These are phyloP conservation scores for Beauveria brongniartii DNA, from an alignment of 2,329 filamentous ascomycete species.

Conservation along the genomic window DNA sequence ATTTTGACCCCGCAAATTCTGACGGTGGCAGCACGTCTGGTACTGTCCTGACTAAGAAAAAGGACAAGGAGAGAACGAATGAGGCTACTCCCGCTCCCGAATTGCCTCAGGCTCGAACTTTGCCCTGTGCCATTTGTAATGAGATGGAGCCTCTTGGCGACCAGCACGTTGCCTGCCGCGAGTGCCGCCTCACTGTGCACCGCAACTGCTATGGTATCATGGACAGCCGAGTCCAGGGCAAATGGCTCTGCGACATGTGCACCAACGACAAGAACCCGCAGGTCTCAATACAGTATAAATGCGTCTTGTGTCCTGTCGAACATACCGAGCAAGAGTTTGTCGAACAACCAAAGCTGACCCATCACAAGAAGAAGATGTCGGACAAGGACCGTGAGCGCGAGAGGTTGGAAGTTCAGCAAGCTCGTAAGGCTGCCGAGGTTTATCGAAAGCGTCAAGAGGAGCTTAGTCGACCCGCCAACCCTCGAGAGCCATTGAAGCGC, in stretches of 20 bases:
- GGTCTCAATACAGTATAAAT: constrained; percentile 91
- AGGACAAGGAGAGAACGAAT: constrained; percentile 43
- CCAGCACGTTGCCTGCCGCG: constrained; percentile 68
- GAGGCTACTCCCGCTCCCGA: constrained; percentile 59
- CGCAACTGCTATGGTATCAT: constrained; percentile 84
- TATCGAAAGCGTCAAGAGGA: constrained; percentile 79
- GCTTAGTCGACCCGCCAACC: constrained; percentile 71
- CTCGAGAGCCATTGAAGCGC: constrained; percentile 84
- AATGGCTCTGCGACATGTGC: constrained; percentile 96
- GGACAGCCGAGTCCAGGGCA: constrained; percentile 59
- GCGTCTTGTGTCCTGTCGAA: constrained; percentile 81
- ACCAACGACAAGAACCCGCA: constrained; percentile 86
- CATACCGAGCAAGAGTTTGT: constrained; percentile 76
- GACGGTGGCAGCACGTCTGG: constrained; percentile 33
- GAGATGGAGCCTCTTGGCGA: constrained; percentile 64
- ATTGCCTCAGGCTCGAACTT: constrained; percentile 64
- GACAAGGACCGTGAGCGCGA: constrained; percentile 90
- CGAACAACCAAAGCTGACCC: constrained; percentile 50
- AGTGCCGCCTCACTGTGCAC: constrained; percentile 88
- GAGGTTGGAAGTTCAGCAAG: constrained; percentile 73
- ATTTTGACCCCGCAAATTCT: constrained; percentile 37
- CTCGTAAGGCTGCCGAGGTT: constrained; percentile 68
- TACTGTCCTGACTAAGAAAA: constrained; percentile 40
- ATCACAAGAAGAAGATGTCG: constrained; percentile 73
- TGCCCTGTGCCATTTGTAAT: constrained; percentile 82